Conservation (phyloP, 345 rosid genomes). For the Durio zibethinus region DNA sequence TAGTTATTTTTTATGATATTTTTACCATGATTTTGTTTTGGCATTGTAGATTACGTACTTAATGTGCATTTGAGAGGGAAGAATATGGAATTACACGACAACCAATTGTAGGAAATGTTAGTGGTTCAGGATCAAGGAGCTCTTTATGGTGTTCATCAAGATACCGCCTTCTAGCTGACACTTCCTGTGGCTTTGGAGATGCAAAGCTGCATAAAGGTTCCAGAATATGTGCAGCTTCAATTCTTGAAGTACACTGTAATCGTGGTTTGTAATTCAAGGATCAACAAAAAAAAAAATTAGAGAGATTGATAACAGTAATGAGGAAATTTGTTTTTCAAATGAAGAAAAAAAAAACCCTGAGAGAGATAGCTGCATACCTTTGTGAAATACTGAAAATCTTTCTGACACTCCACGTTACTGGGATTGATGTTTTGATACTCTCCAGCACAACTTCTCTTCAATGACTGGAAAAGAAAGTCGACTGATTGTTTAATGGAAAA, state of each 20-base stretch:
- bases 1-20: background rate
- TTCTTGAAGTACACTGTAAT: constrained; percentile 33
- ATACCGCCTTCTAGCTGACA: constrained; percentile 25
- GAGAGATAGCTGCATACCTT: constrained; percentile 21
- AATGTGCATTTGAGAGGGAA: background rate
- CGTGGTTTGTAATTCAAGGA: background rate
- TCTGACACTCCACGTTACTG: constrained; percentile 37
- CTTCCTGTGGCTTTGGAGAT: constrained; percentile 30
- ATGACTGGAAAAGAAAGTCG: constrained; percentile 23
- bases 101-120: background rate
- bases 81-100: constrained; percentile 30
- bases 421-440: constrained; percentile 19
- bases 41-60: background rate
- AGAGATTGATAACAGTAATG: background rate
- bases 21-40: background rate
- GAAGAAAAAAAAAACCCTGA: background rate
- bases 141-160: constrained; percentile 17
- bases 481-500: background rate
- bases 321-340: background rate
- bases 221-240: constrained; percentile 28
- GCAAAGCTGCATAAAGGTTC: constrained; percentile 31
- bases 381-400: constrained; percentile 14
- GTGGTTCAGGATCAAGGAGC: constrained; percentile 16
- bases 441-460: constrained; percentile 45
- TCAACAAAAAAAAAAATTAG: background rate